A percentile compares a stretch with the other conserved stretches of the same genome.
phyloP scores from a whole-genome alignment of 1,284 basidiomycete species.

The Vanrija pseudolonga region DNA sequence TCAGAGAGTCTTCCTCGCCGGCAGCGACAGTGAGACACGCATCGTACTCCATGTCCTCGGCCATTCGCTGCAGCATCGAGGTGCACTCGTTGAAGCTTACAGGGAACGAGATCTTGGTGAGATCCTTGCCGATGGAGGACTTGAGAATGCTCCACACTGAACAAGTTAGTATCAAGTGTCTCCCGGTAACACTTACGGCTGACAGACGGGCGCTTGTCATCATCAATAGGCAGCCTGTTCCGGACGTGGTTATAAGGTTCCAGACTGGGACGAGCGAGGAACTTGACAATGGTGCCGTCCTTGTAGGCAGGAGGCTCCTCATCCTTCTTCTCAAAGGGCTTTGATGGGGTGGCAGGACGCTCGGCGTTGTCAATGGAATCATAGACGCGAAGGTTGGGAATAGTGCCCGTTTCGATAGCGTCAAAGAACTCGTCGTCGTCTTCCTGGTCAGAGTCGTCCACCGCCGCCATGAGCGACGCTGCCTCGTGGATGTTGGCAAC shows the following conservation, averaged over 20 bases:
- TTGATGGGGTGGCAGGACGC: conserved; percentile 25
- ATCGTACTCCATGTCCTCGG: conserved; percentile 93
- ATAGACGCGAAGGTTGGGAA: conserved; percentile 66
- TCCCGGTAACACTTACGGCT: conserved; percentile 51
- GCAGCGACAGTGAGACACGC: conserved; percentile 78
- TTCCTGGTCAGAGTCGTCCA: conserved; percentile 54
- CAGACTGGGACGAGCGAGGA: conserved; percentile 57
- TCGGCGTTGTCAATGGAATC: conserved; percentile 56
- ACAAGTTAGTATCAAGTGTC: neutral
- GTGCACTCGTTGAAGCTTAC: conserved; percentile 96
- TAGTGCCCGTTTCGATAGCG: conserved; percentile 77
- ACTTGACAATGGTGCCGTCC: conserved; percentile 34
- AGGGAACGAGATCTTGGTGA: conserved; percentile 90
- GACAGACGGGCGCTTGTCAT: conserved; percentile 80
- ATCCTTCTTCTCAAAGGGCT: neutral
- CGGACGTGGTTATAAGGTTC: conserved; percentile 68
- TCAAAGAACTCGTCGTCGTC: conserved; percentile 98
- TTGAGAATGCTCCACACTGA: conserved; percentile 89
- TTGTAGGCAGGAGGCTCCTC: neutral
- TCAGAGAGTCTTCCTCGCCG: conserved; percentile 69
- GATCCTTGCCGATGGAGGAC: conserved; percentile 92
- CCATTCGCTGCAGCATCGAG: conserved; percentile 80
- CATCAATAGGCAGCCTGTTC: conserved; percentile 63
- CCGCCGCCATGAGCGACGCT: conserved; percentile 24
- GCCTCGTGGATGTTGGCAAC: conserved; percentile 2